Evolutionary conservation across 2,329 filamentous ascomycete species (phyloP).

Genomic region (Diaporthe aspalathi): DNA sequence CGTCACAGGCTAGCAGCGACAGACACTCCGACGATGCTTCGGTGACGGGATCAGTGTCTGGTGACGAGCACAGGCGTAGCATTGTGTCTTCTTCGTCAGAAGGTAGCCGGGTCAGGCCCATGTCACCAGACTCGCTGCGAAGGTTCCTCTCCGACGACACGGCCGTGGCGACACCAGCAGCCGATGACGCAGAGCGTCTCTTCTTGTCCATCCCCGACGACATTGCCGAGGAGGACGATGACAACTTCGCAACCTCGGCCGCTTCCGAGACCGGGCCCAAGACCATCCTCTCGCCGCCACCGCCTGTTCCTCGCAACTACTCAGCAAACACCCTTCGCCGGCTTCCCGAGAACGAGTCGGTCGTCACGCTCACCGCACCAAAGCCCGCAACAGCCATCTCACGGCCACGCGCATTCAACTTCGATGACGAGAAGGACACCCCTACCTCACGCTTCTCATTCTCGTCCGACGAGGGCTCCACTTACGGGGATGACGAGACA

Average conservation of each 20-base stretch:
- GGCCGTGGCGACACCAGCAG: constrained; percentile 48
- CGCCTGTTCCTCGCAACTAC: constrained; percentile 56
- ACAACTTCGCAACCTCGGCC: constrained; percentile 70
- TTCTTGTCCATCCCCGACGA: constrained; percentile 57
- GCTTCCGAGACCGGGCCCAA: constrained; percentile 57
- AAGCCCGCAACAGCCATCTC: constrained; percentile 34
- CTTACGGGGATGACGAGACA: constrained; percentile 44
- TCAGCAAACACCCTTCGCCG: constrained; percentile 44
- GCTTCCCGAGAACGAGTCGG: constrained; percentile 40
- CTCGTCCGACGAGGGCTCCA: constrained; percentile 46
- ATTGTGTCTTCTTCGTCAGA: constrained; percentile 50
- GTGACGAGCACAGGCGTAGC: constrained; percentile 49
- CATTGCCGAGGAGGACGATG: constrained; percentile 63
- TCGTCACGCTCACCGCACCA: constrained; percentile 35
- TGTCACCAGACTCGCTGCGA: constrained; percentile 67
- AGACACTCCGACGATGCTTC: constrained; percentile 48
- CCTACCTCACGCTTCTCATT: constrained; percentile 45
- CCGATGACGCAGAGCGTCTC: constrained; percentile 49
- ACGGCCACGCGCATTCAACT: constrained; percentile 5
- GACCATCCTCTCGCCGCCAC: constrained; percentile 64
- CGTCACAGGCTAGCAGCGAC: constrained; percentile 48
- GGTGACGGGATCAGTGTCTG: constrained; percentile 42
- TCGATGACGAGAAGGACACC: constrained; percentile 45
- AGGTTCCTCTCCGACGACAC: constrained; percentile 63
- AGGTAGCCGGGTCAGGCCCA: constrained; percentile 59